These are phyloP conservation scores for Sisymbrium altissimum DNA, from an alignment of 345 rosid species.

Conservation along the genomic window DNA sequence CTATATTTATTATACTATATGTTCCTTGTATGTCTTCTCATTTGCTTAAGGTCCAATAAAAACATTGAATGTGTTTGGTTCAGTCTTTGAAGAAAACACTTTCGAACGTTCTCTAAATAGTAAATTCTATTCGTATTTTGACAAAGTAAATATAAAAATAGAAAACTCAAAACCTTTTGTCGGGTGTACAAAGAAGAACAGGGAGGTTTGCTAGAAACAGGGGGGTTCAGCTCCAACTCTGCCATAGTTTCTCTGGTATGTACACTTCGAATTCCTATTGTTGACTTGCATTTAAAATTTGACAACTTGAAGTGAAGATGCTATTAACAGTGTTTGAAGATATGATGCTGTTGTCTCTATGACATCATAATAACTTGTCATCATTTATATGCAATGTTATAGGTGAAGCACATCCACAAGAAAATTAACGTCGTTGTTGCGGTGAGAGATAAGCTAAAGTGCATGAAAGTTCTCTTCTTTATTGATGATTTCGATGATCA, in stretches of 20 bases:
- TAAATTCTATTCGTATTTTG: not conserved
- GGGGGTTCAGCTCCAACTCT: not conserved
- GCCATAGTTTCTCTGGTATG: not conserved
- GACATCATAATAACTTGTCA: too few relatives aligned
- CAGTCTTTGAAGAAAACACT: not conserved
- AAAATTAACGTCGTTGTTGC: too few relatives aligned
- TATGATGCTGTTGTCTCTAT: too few relatives aligned
- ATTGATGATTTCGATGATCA: too few relatives aligned
- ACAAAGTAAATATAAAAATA: not conserved
- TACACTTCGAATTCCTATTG: not conserved
- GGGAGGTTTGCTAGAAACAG: not conserved
- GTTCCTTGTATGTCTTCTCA: not conserved
- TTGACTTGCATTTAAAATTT: too few relatives aligned
- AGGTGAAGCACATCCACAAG: too few relatives aligned
- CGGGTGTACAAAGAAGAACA: not conserved
- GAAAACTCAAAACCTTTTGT: not conserved
- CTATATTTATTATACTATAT: not conserved
- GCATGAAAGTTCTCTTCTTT: too few relatives aligned
- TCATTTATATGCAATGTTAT: too few relatives aligned
- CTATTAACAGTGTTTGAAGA: too few relatives aligned
- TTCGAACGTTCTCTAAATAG: not conserved
- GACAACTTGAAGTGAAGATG: too few relatives aligned
- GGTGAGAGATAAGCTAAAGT: too few relatives aligned
- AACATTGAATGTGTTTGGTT: not conserved
- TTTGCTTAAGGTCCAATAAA: not conserved